Evolutionary conservation across 805 yeast species (phyloP), one percentile per base, ranked within the genome.

Genomic region (Torulaspora quercuum): DNA sequence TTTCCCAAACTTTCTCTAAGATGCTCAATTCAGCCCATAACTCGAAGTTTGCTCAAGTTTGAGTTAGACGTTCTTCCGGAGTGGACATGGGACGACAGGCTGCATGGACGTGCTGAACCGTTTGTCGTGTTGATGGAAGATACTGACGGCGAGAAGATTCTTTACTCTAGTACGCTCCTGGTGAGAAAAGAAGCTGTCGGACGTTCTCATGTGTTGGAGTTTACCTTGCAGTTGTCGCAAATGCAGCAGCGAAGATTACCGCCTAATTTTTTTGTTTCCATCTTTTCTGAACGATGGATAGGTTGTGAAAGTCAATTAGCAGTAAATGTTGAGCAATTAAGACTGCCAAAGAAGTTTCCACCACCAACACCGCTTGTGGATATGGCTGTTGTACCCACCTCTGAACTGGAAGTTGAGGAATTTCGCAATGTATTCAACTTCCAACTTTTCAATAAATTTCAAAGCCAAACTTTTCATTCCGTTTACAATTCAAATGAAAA

Each of bases 211-310:
- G 49, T 70, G 14, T 31, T 87, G 2, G 87, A 80, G 22, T 77
- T 87, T 46, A 72, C 83, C 0, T 75, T 89, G 3, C 57, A 71
- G 14, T 31, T 58, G 9, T 38, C 48, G 7, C 35, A 49, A 4
- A 20, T 44, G 2, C 47, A 52, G 21, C 57, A 59, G 23, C 44
- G 45, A 11, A 35, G 38, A 9, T 30, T 65, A 9, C 83, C 89
- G 1, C 95, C 96, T 0, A 80, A 77, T 48, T 78, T 82, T 46
- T 86, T 82, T 57, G 71, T 88, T 4, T 69, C 82, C 0, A 57
- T 89, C 8, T 61, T 82, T 2, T 86, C 95, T 39, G 95, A 89
- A 40, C 76, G 70, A 41, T 92, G 97, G 98, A 61, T 88, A 4
- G 89, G 85, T 44, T 76, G 87, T 39, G 84, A 75, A 37, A 67